Conservation (phyloP, 2,329 filamentous ascomycete species). For the Cytospora piceicola region DNA sequence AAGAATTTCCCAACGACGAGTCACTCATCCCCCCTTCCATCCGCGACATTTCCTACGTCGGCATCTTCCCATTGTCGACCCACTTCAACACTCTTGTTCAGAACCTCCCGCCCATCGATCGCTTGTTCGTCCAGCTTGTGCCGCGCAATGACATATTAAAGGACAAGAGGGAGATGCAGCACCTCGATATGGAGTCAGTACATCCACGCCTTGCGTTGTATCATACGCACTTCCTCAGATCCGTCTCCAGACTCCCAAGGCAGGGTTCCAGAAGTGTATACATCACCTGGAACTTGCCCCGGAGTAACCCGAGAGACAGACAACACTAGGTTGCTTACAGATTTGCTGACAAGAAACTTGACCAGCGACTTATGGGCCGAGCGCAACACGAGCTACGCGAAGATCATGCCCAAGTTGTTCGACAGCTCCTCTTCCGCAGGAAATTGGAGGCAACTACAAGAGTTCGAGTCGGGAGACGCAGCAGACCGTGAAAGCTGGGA, state of each 20-base stretch:
- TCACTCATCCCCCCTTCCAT: conserved; percentile 48
- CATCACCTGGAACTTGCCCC: background rate
- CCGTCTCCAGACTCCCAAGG: background rate
- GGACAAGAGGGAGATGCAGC: conserved; percentile 43
- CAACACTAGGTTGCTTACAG: no score
- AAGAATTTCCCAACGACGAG: conserved; percentile 44
- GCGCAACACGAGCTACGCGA: conserved; percentile 34
- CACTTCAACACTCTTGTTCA: conserved; percentile 59
- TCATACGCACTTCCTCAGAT: background rate
- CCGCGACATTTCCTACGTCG: conserved; percentile 61
- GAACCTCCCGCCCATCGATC: conserved; percentile 54
- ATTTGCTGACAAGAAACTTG: background rate
- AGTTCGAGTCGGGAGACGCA: conserved; percentile 56
- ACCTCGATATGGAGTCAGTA: conserved; percentile 42
- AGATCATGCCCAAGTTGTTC: conserved; percentile 49
- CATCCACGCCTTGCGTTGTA: background rate
- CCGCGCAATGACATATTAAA: conserved; percentile 43
- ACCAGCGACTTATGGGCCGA: conserved; percentile 16
- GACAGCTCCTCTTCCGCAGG: conserved; percentile 30
- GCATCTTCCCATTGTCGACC: conserved; percentile 67
- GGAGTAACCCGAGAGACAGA: background rate
- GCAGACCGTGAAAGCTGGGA: conserved; percentile 52
- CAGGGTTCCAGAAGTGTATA: background rate
- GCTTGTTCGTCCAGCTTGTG: conserved; percentile 57
- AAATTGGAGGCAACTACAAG: conserved; percentile 49